Base-by-base conservation (phyloP, 2,329 filamentous ascomycete species). In the Torrubiella hemipterigena region DNA sequence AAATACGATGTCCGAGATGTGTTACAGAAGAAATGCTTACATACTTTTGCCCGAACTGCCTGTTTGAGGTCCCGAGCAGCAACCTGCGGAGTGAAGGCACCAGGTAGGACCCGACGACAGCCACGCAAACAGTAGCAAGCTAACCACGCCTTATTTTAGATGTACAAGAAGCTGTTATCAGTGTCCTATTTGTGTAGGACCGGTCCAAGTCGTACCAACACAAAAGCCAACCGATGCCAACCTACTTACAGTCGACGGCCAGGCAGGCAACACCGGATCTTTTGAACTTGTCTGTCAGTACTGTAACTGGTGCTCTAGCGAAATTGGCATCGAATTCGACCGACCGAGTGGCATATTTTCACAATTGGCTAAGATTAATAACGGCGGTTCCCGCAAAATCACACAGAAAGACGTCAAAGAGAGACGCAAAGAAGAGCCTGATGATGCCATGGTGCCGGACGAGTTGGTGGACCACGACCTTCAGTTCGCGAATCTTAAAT, bases 91-190 rank as follows among this genome's bases (percentile, higher is more conserved):
- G 78, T 45, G 91, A 98, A 49, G 87, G 87, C 26, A 95, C 94
- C 57, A 77, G 86, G 85, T 93, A 67, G 37, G 63, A 28, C 8
- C 4, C n/a, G n/a, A n/a, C n/a, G n/a, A n/a, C n/a, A n/a, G n/a
- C n/a, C n/a, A n/a, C n/a, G n/a, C n/a, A n/a, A n/a, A n/a, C n/a
- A n/a, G n/a, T n/a, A n/a, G 19, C 6, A 14, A 29, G n/a, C 18
- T 39, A 24, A 25, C 17, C n/a, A n/a, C n/a, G 29, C 38, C 18
- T 21, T 31, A n/a, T 23, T 30, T 18, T 26, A 89, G 86, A 50
- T 95, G 91, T 52, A 89, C 85, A 13, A 72, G 91, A 42, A 95
- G 87, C 51, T 98, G 91, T 57, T 96, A 91, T 62, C 84, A 93
- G 51, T 98, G 91, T 46, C 91, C 91, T 1, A 65, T 87, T 40